A percentile compares a stretch with the other conserved stretches of the same genome.
These are phyloP conservation scores for Eucalyptus erythrocorys DNA, from an alignment of 345 rosid genomes.

Conservation along the genomic window DNA sequence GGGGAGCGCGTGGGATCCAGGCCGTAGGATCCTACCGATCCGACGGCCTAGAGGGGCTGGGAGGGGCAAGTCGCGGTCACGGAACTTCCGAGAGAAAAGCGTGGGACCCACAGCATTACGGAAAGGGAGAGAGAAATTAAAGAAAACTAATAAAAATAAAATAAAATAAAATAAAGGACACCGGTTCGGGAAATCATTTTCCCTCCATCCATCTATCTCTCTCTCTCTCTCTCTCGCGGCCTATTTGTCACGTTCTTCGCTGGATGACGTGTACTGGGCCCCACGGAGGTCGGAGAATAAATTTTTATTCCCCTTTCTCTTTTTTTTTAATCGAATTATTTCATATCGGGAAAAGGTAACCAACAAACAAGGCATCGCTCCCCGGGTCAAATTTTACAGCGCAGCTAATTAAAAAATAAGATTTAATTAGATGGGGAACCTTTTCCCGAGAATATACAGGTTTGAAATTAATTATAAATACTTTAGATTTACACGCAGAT, in stretches of 20 bases:
- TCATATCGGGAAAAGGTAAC: background rate
- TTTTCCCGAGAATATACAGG: background rate
- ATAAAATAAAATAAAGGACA: background rate
- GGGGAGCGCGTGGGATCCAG: slow-evolving; percentile 5
- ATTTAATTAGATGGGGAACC: background rate
- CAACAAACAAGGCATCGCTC: background rate
- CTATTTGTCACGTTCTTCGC: slow-evolving; percentile 33
- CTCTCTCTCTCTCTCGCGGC: slow-evolving; percentile 4
- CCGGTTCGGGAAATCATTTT: slow-evolving; percentile 47
- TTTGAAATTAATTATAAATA: background rate
- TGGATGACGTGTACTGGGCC: slow-evolving; percentile 39
- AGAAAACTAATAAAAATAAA: background rate
- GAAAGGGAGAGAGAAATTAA: background rate
- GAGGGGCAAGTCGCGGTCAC: slow-evolving; percentile 43
- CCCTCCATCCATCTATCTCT: background rate
- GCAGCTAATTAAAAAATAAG: slow-evolving; percentile 4
- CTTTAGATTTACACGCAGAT: background rate
- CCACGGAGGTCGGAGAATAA: background rate
- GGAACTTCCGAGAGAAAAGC: slow-evolving; percentile 57
- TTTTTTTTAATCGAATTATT: background rate
- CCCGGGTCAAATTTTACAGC: slow-evolving; percentile 27
- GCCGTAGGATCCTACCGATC: slow-evolving; percentile 4
- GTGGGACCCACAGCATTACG: slow-evolving; percentile 25
- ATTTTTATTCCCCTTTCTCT: no score
- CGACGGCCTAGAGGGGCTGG: slow-evolving; percentile 11